Percentiles rank a stretch among this genome's conserved stretches.
Conservation (phyloP, 345 rosid genomes). For the Limnanthes douglasii region DNA sequence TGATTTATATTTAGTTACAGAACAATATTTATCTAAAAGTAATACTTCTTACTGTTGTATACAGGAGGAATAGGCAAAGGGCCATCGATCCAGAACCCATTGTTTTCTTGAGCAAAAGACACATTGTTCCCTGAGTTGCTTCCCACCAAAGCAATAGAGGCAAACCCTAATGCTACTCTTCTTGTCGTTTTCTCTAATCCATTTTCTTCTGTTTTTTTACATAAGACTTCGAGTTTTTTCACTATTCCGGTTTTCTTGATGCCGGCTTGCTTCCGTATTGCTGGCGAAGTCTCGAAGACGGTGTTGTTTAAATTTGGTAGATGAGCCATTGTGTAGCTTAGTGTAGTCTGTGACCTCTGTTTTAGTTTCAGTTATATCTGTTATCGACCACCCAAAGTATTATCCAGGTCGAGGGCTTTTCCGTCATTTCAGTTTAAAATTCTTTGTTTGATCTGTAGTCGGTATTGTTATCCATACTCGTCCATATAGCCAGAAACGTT, state of each 20-base stretch:
- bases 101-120: conserved; percentile 53
- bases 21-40: not conserved
- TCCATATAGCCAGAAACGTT: too few relatives aligned
- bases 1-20: not conserved
- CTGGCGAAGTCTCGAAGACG: conserved; percentile 15
- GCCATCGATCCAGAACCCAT: conserved; percentile 48
- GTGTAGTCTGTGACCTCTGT: not conserved
- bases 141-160: conserved; percentile 33
- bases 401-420: conserved; percentile 20
- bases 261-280: conserved; percentile 15
- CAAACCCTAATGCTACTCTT: conserved; percentile 41
- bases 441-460: too few relatives aligned
- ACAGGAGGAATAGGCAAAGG: conserved; percentile 50
- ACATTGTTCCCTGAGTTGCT: conserved; percentile 10
- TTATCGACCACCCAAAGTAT: conserved; percentile 24
- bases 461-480: too few relatives aligned
- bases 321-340: conserved; percentile 20
- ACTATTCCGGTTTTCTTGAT: conserved; percentile 8
- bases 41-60: conserved; percentile 68
- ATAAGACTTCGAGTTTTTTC: conserved; percentile 12
- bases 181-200: conserved; percentile 25
- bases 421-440: too few relatives aligned
- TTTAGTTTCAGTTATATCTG: conserved; percentile 9
- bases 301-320: conserved; percentile 29
- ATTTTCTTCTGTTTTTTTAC: conserved; percentile 17